Conservation (phyloP, 495 filamentous ascomycete genomes). For the Tuber brumale region DNA sequence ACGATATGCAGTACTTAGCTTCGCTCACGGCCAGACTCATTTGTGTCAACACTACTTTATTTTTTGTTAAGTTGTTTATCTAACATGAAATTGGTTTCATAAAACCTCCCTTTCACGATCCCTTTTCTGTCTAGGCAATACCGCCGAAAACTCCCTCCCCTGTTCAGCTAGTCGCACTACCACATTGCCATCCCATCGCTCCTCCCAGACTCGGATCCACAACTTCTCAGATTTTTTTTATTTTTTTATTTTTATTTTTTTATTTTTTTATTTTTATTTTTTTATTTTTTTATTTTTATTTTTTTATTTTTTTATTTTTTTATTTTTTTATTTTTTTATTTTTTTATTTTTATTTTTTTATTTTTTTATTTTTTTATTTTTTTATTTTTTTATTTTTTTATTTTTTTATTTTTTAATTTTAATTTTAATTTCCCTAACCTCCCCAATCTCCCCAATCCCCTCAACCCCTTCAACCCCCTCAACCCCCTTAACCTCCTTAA, state of each 20-base stretch:
- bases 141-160: neutral
- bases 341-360: no score
- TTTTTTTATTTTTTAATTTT: no score
- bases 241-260: neutral
- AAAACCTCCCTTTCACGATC: neutral
- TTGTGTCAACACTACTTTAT: neutral
- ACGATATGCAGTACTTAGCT: neutral
- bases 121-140: neutral
- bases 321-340: no score
- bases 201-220: neutral
- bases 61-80: neutral
- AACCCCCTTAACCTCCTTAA: no score
- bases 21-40: neutral
- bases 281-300: neutral
- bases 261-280: neutral
- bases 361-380: no score
- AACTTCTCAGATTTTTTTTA: neutral
- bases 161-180: neutral
- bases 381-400: no score
- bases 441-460: no score
- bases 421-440: no score
- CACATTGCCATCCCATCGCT: neutral
- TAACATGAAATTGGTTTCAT: neutral
- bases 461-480: no score
- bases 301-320: no score